Evolutionary conservation across 148 eudicot species (phyloP).

Genomic region (Fallopia convolvulus): DNA sequence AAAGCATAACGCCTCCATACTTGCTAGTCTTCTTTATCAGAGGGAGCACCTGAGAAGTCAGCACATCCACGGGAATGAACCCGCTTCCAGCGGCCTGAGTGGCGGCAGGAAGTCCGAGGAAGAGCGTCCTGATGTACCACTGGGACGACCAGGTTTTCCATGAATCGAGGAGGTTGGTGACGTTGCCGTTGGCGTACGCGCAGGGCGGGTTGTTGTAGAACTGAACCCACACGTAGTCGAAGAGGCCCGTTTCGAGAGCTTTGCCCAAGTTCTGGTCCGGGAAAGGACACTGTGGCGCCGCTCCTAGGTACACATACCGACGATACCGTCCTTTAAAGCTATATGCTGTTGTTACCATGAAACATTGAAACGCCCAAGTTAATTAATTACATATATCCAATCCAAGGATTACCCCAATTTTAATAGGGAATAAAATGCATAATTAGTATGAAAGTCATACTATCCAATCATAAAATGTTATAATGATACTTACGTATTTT

Average conservation of each 20-base stretch:
- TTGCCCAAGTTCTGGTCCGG: slow-evolving; percentile 43
- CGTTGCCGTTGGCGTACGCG: slow-evolving; percentile 42
- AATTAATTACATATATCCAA: neutral
- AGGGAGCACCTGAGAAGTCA: slow-evolving; percentile 47
- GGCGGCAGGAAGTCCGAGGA: slow-evolving; percentile 78
- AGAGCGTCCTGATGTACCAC: slow-evolving; percentile 34
- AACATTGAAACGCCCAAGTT: neutral
- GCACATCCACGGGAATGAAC: slow-evolving; percentile 45
- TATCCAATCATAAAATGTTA: too few relatives aligned
- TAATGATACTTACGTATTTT: too few relatives aligned
- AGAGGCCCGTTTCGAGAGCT: slow-evolving; percentile 51
- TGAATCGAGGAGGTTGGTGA: slow-evolving; percentile 32
- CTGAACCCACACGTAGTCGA: slow-evolving; percentile 87
- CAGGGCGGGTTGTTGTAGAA: slow-evolving; percentile 86
- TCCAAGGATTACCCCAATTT: too few relatives aligned
- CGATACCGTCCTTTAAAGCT: slow-evolving; percentile 17
- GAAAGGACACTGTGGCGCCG: slow-evolving; percentile 86
- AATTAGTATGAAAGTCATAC: too few relatives aligned
- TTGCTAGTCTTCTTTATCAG: slow-evolving; percentile 42
- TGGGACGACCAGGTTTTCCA: slow-evolving; percentile 62
- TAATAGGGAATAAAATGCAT: too few relatives aligned
- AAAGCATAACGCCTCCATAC: slow-evolving; percentile 92
- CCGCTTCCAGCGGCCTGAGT: slow-evolving; percentile 76
- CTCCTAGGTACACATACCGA: slow-evolving; percentile 48
- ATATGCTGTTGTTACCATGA: neutral